Conservation (phyloP, 129 eudicot species). For the Lactuca sativa region DNA sequence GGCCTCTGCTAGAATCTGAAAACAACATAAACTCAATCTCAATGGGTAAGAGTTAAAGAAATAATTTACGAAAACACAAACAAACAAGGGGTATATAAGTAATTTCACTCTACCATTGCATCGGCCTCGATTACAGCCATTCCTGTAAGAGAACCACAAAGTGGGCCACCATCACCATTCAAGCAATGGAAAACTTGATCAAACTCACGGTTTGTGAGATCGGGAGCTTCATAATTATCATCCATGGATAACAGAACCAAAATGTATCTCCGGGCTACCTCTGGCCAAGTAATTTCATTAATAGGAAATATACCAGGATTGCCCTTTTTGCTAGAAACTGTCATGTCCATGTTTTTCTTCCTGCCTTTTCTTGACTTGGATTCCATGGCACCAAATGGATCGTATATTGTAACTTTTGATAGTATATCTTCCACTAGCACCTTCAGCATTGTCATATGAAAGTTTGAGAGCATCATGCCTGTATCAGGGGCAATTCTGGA, state of each 20-base stretch:
- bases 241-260: conserved; percentile 68
- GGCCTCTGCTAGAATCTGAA: conserved; percentile 92
- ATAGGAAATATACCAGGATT: conserved; percentile 65
- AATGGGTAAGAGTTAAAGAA: neutral
- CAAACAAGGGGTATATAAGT: conserved; percentile 4
- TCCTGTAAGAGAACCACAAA: conserved; percentile 79
- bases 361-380: conserved; percentile 61
- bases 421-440: conserved; percentile 64
- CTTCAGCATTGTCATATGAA: conserved; percentile 61
- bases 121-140: conserved; percentile 89
- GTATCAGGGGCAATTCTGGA: conserved; percentile 15
- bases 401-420: conserved; percentile 48
- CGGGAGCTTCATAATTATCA: conserved; percentile 62
- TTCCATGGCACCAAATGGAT: conserved; percentile 62
- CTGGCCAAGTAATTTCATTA: conserved; percentile 96
- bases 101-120: conserved; percentile 63
- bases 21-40: conserved; percentile 24
- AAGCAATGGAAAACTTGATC: conserved; percentile 75
- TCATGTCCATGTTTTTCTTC: conserved; percentile 62
- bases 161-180: conserved; percentile 85
- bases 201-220: conserved; percentile 64
- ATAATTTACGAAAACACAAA: neutral
- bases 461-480: conserved; percentile 39
- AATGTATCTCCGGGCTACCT: conserved; percentile 79
- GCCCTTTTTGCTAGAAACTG: conserved; percentile 43